Percentiles rank a stretch among this genome's conserved stretches.
Evolutionary conservation across 139 green algal genomes (phyloP).

Genomic region (Tetradesmus lagerheimii): DNA sequence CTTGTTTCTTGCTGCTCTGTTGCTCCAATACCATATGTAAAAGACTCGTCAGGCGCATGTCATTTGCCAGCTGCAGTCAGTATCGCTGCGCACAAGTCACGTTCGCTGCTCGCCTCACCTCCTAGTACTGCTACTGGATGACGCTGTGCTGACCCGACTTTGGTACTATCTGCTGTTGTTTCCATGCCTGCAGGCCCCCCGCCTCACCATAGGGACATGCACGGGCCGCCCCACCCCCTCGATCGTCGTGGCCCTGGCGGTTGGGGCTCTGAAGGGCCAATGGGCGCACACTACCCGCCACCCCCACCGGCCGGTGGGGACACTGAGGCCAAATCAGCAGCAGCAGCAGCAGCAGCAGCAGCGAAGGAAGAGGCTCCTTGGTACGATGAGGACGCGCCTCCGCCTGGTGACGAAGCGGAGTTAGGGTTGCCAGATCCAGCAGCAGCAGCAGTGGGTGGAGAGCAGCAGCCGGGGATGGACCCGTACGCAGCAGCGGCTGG

Average conservation of each 20-base stretch:
- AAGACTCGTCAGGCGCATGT: too few relatives aligned
- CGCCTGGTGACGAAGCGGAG: background rate
- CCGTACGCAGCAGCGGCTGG: background rate
- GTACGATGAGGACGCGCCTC: background rate
- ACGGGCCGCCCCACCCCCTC: background rate
- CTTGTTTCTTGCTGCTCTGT: background rate
- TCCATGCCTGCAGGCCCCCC: background rate
- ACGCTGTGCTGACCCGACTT: too few relatives aligned
- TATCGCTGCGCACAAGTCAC: too few relatives aligned
- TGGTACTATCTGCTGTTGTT: background rate
- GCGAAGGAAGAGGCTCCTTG: background rate
- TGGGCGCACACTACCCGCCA: background rate
- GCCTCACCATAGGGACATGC: background rate
- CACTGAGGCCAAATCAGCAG: background rate
- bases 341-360: constrained; percentile 25
- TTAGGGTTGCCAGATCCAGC: background rate
- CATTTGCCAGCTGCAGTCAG: too few relatives aligned
- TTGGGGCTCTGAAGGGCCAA: background rate
- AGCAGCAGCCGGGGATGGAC: constrained; percentile 9
- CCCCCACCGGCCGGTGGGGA: background rate
- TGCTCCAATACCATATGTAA: too few relatives aligned
- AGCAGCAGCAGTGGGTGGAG: constrained; percentile 10
- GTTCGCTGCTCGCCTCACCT: too few relatives aligned
- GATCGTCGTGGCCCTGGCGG: background rate
- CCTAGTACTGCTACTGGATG: too few relatives aligned